Percentiles rank a stretch among this genome's conserved stretches.
Conservation (phyloP, 139 green algal genomes). For the Chlorella sp. region DNA sequence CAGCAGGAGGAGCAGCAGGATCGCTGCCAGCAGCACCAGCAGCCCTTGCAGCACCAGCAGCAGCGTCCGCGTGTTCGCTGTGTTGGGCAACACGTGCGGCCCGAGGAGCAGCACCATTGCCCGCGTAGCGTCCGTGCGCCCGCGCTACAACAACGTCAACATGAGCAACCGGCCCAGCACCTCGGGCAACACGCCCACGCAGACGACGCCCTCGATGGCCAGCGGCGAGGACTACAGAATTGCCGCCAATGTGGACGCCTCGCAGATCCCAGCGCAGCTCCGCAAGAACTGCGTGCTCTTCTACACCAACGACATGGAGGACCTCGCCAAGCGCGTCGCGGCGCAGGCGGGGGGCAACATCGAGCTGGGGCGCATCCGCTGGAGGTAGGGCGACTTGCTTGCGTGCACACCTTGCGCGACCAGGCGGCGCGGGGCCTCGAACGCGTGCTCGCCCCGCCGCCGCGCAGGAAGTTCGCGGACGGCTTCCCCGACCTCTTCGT, state of each 20-base stretch:
- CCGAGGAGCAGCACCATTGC: no score
- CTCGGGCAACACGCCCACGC: neutral
- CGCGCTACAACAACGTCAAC: neutral
- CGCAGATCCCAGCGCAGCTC: constrained; percentile 21
- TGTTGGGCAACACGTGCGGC: no score
- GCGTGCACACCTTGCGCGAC: neutral
- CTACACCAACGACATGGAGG: constrained; percentile 74
- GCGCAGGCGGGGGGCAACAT: constrained; percentile 23
- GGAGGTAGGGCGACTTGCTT: constrained; percentile 53
- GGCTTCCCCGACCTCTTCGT: constrained; percentile 99
- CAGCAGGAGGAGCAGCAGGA: no score
- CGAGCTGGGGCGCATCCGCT: constrained; percentile 60
- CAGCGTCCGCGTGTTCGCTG: no score
- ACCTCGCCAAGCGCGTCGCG: constrained; percentile 72
- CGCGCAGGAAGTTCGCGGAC: constrained; percentile 80
- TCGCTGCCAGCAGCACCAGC: no score
- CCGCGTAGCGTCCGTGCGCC: neutral
- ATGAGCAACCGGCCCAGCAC: neutral
- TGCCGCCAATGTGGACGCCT: constrained; percentile 10
- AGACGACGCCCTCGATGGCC: neutral
- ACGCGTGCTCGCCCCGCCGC: neutral
- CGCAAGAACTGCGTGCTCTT: constrained; percentile 87
- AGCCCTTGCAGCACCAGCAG: no score
- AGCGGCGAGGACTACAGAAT: constrained; percentile 28
- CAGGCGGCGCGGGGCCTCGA: neutral